Percentiles rank a stretch among this genome's conserved stretches.
phyloP scores from a whole-genome alignment of 306 rosid species.

The Corylus heterophylla region DNA sequence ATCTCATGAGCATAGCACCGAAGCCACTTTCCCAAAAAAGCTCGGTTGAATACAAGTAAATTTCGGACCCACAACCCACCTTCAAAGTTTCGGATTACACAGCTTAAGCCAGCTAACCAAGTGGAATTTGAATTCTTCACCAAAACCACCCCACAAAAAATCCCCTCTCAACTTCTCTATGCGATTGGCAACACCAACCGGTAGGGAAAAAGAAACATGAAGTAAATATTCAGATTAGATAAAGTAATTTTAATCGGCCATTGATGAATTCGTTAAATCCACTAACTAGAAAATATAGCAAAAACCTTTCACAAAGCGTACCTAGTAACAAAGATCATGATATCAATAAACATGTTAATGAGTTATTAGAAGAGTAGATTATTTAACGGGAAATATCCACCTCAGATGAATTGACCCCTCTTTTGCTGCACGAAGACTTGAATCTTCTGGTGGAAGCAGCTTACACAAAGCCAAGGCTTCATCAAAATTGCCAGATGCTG shows the following conservation, averaged over 20 bases:
- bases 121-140: too few relatives aligned
- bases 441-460: slow-evolving; percentile 97
- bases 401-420: slow-evolving; percentile 96
- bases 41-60: too few relatives aligned
- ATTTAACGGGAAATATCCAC: slow-evolving; percentile 39
- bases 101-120: too few relatives aligned
- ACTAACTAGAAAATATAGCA: background rate
- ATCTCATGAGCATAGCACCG: too few relatives aligned
- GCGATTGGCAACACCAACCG: too few relatives aligned
- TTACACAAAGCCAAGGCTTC: slow-evolving; percentile 98
- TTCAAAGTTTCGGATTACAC: too few relatives aligned
- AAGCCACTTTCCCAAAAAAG: too few relatives aligned
- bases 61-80: too few relatives aligned
- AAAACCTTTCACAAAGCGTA: background rate
- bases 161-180: too few relatives aligned
- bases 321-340: background rate
- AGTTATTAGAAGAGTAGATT: slow-evolving; percentile 21
- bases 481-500: slow-evolving; percentile 96
- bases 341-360: background rate
- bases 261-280: background rate
- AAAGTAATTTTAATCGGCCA: background rate
- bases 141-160: too few relatives aligned
- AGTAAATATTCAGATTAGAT: too few relatives aligned
- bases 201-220: too few relatives aligned
- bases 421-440: slow-evolving; percentile 91